A percentile compares a stretch with the other conserved stretches of the same genome.
Evolutionary conservation across 2,329 filamentous ascomycete genomes (phyloP).

Genomic region (Phaeophleospora eucalypticola): DNA sequence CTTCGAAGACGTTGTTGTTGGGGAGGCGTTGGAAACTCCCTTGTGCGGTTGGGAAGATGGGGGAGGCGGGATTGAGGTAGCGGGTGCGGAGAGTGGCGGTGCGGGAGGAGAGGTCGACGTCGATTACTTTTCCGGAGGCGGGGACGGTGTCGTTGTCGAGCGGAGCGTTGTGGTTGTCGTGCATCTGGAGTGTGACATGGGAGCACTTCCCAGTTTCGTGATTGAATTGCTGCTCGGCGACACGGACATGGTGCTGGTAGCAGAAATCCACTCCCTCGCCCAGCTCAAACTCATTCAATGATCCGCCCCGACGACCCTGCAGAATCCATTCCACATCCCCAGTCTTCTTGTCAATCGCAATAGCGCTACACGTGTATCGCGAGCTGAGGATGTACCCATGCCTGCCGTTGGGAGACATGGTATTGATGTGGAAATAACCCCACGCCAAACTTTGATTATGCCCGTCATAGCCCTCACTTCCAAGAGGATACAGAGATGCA

Average conservation of each 20-base stretch:
- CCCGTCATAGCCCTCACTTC: conserved; percentile 19
- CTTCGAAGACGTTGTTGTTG: conserved; percentile 17
- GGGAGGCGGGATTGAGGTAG: conserved; percentile 13
- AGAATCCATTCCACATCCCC: conserved; percentile 20
- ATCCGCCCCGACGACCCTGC: conserved; percentile 14
- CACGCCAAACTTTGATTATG: conserved; percentile 12
- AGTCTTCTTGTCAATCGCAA: conserved; percentile 11
- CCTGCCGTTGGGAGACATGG: conserved; percentile 13
- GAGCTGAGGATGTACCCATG: conserved; percentile 21
- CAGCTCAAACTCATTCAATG: conserved; percentile 12
- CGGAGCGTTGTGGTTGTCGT: conserved; percentile 21
- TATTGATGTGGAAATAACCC: conserved; percentile 25
- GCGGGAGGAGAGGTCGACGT: conserved; percentile 11
- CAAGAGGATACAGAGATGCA: conserved; percentile 32
- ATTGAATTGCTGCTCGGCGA: background rate
- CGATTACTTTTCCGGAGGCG: conserved; percentile 18
- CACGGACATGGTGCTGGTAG: conserved; percentile 22
- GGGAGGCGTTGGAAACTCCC: conserved; percentile 13
- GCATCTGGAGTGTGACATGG: background rate
- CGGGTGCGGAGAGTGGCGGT: conserved; percentile 9
- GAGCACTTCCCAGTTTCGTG: background rate
- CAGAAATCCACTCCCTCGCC: conserved; percentile 15
- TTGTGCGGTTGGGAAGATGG: conserved; percentile 20
- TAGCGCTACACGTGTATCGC: conserved; percentile 18
- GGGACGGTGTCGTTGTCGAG: conserved; percentile 18